Evolutionary conservation across 192 early-diverging fungal genomes (phyloP).

Genomic region (Allomyces macrogynus): DNA sequence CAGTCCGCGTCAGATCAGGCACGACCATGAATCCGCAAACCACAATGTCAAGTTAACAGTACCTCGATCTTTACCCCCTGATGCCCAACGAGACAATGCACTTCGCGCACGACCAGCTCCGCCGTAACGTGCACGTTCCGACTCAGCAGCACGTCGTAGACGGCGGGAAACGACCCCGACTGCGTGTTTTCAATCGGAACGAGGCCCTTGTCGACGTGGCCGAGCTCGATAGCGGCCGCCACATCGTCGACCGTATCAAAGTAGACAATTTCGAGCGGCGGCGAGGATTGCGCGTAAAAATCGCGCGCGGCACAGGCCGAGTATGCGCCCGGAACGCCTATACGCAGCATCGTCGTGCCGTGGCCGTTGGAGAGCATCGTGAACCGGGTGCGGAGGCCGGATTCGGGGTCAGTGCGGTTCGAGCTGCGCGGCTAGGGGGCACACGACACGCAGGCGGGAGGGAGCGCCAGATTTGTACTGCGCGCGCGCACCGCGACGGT

Average conservation of each 20-base stretch:
- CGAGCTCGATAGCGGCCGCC: neutral
- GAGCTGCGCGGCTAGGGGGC: no score
- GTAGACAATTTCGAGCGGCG: neutral
- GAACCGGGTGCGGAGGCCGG: no score
- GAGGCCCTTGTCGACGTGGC: neutral
- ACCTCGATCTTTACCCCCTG: neutral
- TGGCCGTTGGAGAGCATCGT: no score
- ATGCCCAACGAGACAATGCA: slow-evolving; percentile 3
- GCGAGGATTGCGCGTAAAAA: neutral
- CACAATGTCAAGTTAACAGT: no score
- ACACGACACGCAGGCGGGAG: no score
- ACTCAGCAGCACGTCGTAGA: neutral
- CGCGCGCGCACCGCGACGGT: no score
- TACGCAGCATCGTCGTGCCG: no score
- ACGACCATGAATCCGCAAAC: no score
- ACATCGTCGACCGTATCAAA: neutral
- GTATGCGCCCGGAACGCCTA: neutral
- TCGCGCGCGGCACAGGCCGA: neutral
- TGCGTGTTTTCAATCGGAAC: slow-evolving; percentile 5
- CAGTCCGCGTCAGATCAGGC: neutral
- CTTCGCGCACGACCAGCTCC: slow-evolving; percentile 1
- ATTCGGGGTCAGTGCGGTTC: no score
- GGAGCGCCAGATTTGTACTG: no score
- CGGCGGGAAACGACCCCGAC: slow-evolving; percentile 2
- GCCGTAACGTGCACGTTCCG: slow-evolving; percentile 1